A percentile compares a stretch with the other conserved stretches of the same genome.
Conservation (phyloP, 805 yeast genomes). For the Wickerhamiella azyma region DNA sequence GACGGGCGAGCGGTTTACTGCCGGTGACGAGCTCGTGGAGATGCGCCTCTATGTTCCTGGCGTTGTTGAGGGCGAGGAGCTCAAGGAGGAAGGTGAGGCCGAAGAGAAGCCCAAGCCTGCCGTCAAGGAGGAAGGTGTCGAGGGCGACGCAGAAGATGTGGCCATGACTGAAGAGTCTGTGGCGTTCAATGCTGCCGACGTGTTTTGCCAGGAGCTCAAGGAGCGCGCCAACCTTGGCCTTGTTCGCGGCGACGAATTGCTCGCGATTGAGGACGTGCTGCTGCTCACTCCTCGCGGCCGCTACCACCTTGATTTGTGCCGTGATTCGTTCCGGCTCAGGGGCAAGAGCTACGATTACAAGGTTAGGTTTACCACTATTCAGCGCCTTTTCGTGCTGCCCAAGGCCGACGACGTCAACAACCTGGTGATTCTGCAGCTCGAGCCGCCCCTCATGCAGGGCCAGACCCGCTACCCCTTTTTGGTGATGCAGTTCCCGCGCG, state of each 20-base stretch:
- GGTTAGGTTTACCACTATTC: slow-evolving; percentile 78
- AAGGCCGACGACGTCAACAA: slow-evolving; percentile 90
- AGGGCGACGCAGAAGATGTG: slow-evolving; percentile 16
- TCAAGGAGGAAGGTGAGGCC: slow-evolving; percentile 24
- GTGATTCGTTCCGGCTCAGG: slow-evolving; percentile 71
- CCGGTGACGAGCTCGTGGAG: slow-evolving; percentile 95
- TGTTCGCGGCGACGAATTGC: slow-evolving; percentile 88
- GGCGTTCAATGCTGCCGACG: slow-evolving; percentile 60
- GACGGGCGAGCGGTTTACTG: slow-evolving; percentile 37
- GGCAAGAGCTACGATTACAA: slow-evolving; percentile 98
- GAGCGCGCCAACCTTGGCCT: slow-evolving; percentile 91
- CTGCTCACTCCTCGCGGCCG: slow-evolving; percentile 98
- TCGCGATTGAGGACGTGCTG: slow-evolving; percentile 77
- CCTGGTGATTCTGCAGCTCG: slow-evolving; percentile 75
- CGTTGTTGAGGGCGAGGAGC: slow-evolving; percentile 37
- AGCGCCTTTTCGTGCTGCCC: slow-evolving; percentile 82
- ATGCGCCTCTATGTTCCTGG: slow-evolving; percentile 91
- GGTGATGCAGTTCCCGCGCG: slow-evolving; percentile 77
- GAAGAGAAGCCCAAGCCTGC: slow-evolving; percentile 19
- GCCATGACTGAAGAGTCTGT: slow-evolving; percentile 25
- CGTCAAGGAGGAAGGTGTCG: slow-evolving; percentile 18
- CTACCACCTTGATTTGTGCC: slow-evolving; percentile 90
- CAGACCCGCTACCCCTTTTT: slow-evolving; percentile 92
- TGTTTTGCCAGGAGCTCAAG: slow-evolving; percentile 79
- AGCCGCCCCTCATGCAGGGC: slow-evolving; percentile 96